Base-by-base conservation (phyloP, 768 basidiomycete species). In the Gelatoporia subvermispora region DNA sequence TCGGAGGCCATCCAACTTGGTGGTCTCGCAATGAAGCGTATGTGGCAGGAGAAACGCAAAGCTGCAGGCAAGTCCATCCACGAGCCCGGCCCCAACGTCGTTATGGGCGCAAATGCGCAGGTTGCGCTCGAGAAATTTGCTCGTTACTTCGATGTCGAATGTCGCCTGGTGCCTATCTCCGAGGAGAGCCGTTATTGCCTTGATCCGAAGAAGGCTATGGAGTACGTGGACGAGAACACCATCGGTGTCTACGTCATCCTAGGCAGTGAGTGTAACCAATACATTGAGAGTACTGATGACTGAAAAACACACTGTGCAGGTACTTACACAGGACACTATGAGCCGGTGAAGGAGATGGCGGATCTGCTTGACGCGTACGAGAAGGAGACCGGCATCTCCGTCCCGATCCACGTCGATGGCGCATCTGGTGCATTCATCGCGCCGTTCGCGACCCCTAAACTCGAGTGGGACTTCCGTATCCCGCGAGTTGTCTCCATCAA, bases 321-420 rank as follows among this genome's bases (percentile, higher is more conserved):
- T 28, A 77, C 74, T 21, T 75, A 73, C 54, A 79, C 78, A 5
- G 78, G 75, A n/a, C 72, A 72, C 55, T 81, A 74, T 58, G 93
- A 95, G 58, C 82, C 85, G 11, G 93, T 96, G 25, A 78, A 88
- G 62, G 88, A 85, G 62, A 88, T 96, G 82, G 72, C 85, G 1
- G 81, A 84, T 36, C 73, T 88, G 9, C 71, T 92, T 64, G 73
- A 75, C 69, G 73, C 67, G 49, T 83, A 79, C 58, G 74, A 84
- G 62, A 61, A 42, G 17, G 57, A 65, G 51, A 76, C 72, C 0
- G 75, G 74, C n/a, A 58, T 62, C 51, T 64, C 62, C 41, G 69
- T 75, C 25, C 72, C 77, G 18, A 53, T 42, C 22, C 49, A 53
- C 38, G 77, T 80, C 23, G 83, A 81, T 49, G 82, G 70, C 18